Evolutionary conservation across 495 filamentous ascomycete species (phyloP).

Genomic region (Xylaria flabelliformis): DNA sequence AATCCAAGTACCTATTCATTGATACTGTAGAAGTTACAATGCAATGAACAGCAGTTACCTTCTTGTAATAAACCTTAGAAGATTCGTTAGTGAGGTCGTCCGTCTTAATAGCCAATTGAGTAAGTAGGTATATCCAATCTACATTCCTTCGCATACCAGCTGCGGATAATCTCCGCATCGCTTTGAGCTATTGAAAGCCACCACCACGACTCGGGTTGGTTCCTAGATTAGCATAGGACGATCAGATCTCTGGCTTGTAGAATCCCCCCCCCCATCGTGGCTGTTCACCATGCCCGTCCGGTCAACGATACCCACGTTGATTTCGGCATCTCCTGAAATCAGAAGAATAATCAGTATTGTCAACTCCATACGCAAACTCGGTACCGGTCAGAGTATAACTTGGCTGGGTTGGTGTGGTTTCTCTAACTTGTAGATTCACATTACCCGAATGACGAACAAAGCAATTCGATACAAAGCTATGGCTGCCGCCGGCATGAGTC

Average conservation of each 20-base stretch:
- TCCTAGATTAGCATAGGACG: neutral
- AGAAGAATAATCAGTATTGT: neutral
- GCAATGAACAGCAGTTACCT: neutral
- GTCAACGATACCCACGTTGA: neutral
- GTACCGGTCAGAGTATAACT: neutral
- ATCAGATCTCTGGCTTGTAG: neutral
- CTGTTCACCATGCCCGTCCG: neutral
- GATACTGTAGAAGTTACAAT: neutral
- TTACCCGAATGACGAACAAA: neutral
- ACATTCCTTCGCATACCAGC: neutral
- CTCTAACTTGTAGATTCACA: neutral
- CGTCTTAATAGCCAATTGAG: too few relatives aligned
- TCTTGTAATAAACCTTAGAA: neutral
- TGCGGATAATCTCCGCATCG: neutral
- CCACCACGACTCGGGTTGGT: neutral
- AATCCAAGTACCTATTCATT: neutral
- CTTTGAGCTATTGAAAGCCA: slow-evolving; percentile 25
- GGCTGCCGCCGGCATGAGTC: neutral
- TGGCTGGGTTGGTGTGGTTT: neutral
- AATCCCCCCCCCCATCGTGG: neutral
- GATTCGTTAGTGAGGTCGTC: neutral
- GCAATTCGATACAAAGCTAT: neutral
- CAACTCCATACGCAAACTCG: neutral
- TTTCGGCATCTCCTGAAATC: neutral
- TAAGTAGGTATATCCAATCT: neutral